Percentiles rank a stretch among this genome's conserved stretches.
Conservation (phyloP, 352 stramenopile species). For the Nothophytophthora sp. region DNA sequence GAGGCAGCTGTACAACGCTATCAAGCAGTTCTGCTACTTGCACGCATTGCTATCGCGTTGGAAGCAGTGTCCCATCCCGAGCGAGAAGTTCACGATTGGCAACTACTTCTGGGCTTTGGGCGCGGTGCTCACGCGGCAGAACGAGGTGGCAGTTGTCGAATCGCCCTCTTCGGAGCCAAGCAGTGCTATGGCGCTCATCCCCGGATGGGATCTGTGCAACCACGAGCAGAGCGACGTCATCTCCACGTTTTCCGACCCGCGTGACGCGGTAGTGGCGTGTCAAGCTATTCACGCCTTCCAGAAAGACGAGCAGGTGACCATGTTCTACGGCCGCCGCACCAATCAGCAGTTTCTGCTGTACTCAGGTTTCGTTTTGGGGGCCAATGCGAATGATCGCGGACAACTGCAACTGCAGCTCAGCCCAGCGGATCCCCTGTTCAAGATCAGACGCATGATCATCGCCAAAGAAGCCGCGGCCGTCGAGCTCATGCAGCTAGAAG, state of each 20-base stretch:
- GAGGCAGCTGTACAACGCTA: conserved; percentile 55
- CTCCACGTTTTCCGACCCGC: conserved; percentile 44
- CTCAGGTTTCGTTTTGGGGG: conserved; percentile 49
- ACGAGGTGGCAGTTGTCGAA: conserved; percentile 38
- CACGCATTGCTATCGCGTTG: conserved; percentile 23
- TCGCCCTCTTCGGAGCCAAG: not conserved
- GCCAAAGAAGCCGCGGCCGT: conserved; percentile 35
- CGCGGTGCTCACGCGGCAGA: conserved; percentile 62
- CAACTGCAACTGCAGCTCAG: conserved; percentile 19
- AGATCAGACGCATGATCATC: conserved; percentile 47
- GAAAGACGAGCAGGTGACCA: conserved; percentile 42
- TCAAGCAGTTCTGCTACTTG: conserved; percentile 67
- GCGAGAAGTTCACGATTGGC: conserved; percentile 40
- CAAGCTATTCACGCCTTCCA: conserved; percentile 40
- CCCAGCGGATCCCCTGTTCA: conserved; percentile 29
- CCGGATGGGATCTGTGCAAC: conserved; percentile 70
- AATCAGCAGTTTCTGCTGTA: conserved; percentile 60
- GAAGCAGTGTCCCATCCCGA: conserved; percentile 22
- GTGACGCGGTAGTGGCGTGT: conserved; percentile 31
- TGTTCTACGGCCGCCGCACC: conserved; percentile 64
- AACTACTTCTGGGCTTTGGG: conserved; percentile 62
- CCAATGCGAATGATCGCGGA: conserved; percentile 38
- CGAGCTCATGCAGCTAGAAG: not conserved
- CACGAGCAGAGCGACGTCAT: conserved; percentile 47
- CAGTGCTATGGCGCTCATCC: conserved; percentile 49